phyloP scores from a whole-genome alignment of 352 stramenopile genomes.

The Phytophthora megakarya region DNA sequence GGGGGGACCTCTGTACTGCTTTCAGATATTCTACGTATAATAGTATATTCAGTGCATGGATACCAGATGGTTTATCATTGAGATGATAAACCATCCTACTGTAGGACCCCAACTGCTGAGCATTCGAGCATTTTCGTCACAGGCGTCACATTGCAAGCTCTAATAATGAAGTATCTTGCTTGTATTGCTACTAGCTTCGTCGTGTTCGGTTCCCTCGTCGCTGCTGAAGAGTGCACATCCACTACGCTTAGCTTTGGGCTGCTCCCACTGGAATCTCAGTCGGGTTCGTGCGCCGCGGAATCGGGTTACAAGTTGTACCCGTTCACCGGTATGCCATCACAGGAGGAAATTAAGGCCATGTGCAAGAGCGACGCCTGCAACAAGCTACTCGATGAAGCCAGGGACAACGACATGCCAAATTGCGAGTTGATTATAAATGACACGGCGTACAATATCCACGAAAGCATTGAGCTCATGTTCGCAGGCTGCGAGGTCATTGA shows the following conservation, averaged over 20 bases:
- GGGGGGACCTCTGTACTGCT: too few relatives aligned
- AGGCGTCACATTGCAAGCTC: not conserved
- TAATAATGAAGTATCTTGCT: constrained; percentile 38
- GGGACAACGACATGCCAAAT: constrained; percentile 34
- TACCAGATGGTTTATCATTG: constrained; percentile 29
- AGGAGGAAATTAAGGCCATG: constrained; percentile 30
- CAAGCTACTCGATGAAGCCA: constrained; percentile 32
- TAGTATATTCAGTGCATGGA: constrained; percentile 14
- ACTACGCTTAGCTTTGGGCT: constrained; percentile 40
- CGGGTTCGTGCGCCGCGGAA: constrained; percentile 26
- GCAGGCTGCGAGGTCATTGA: constrained; percentile 30
- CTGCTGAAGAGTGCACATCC: constrained; percentile 33
- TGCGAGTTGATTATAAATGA: constrained; percentile 40
- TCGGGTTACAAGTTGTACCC: constrained; percentile 45
- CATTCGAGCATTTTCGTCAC: constrained; percentile 21
- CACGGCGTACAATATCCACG: constrained; percentile 41
- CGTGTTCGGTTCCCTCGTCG: constrained; percentile 15
- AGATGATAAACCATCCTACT: constrained; percentile 6
- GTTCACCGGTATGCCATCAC: constrained; percentile 41
- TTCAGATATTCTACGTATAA: too few relatives aligned
- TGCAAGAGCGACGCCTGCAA: constrained; percentile 39
- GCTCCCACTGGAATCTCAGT: constrained; percentile 38
- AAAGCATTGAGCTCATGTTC: constrained; percentile 36
- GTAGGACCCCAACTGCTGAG: constrained; percentile 7
- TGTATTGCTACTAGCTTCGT: constrained; percentile 23